These are phyloP conservation scores for Wallemia hederae DNA, from an alignment of 1,284 basidiomycete species.

Conservation along the genomic window DNA sequence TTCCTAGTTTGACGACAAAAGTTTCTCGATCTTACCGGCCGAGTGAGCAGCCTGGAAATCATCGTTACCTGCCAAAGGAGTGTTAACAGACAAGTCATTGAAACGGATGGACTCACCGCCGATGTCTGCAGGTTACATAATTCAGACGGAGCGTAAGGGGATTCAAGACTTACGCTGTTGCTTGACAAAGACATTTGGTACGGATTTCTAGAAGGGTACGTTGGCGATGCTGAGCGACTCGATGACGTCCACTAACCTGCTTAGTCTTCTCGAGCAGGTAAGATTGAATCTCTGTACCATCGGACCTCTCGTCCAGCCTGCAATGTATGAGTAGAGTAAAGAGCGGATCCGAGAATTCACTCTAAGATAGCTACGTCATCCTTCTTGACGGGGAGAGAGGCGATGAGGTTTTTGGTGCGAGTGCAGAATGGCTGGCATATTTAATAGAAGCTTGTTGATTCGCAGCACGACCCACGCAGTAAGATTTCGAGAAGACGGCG, in stretches of 20 bases:
- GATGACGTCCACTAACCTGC: constrained; percentile 14
- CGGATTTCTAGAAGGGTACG: constrained; percentile 18
- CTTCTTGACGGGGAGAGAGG: constrained; percentile 20
- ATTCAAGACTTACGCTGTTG: constrained; percentile 12
- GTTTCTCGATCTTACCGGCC: constrained; percentile 15
- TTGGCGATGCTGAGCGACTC: background rate
- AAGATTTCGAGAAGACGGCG: constrained; percentile 37
- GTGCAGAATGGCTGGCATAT: constrained; percentile 20
- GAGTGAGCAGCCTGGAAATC: constrained; percentile 16
- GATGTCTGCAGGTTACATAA: constrained; percentile 26
- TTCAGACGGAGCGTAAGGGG: background rate
- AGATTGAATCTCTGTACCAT: constrained; percentile 29
- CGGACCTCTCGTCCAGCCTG: constrained; percentile 22
- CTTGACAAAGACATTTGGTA: constrained; percentile 41
- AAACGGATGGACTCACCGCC: constrained; percentile 19
- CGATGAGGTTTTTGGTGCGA: constrained; percentile 28
- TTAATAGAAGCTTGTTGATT: background rate
- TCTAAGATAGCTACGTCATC: constrained; percentile 25
- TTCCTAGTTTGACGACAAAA: constrained; percentile 9
- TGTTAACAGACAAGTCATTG: background rate
- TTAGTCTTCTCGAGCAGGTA: constrained; percentile 29
- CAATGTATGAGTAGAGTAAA: background rate
- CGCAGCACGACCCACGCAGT: constrained; percentile 16
- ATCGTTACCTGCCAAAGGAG: constrained; percentile 18
- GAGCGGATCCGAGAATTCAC: constrained; percentile 18